Percentiles rank a stretch among this genome's conserved stretches.
Evolutionary conservation across 306 rosid species (phyloP).

Genomic region (Gastrolobium bilobum): DNA sequence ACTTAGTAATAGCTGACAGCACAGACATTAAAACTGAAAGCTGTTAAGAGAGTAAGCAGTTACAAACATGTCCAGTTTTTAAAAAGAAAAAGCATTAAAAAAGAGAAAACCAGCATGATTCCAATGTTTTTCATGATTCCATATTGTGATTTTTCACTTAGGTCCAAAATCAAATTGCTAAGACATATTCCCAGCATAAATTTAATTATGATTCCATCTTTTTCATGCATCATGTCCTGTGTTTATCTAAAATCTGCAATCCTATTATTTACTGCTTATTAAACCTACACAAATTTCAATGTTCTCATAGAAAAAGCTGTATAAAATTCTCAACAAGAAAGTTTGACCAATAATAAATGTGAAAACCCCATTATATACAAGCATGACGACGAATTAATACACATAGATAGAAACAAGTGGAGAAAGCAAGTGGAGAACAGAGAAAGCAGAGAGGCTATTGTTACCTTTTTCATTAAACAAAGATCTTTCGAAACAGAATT

Average conservation of each 20-base stretch:
- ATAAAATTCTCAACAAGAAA: conserved; percentile 8
- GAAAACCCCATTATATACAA: background rate
- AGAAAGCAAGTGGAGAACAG: background rate
- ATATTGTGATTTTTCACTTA: too few relatives aligned
- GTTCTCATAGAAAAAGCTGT: too few relatives aligned
- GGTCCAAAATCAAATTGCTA: background rate
- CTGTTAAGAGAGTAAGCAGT: conserved; percentile 7
- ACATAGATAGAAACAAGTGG: conserved; percentile 4
- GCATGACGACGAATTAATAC: background rate
- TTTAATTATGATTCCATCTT: background rate
- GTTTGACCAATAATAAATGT: conserved; percentile 9
- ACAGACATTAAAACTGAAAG: conserved; percentile 17
- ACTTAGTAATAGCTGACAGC: background rate
- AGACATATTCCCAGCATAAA: too few relatives aligned
- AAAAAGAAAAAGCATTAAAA: conserved; percentile 23
- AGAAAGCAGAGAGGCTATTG: conserved; percentile 27
- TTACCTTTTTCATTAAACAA: conserved; percentile 65
- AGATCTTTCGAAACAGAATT: conserved; percentile 52
- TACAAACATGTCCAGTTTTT: conserved; percentile 6
- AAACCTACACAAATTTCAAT: too few relatives aligned
- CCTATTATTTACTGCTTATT: background rate
- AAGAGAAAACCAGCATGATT: conserved; percentile 38
- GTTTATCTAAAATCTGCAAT: background rate
- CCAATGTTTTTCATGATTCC: too few relatives aligned
- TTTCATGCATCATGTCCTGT: conserved; percentile 6